Evolutionary conservation across 2,329 filamentous ascomycete genomes (phyloP), one percentile per base, ranked within the genome.

Genomic region (Juglanconis juglandina): DNA sequence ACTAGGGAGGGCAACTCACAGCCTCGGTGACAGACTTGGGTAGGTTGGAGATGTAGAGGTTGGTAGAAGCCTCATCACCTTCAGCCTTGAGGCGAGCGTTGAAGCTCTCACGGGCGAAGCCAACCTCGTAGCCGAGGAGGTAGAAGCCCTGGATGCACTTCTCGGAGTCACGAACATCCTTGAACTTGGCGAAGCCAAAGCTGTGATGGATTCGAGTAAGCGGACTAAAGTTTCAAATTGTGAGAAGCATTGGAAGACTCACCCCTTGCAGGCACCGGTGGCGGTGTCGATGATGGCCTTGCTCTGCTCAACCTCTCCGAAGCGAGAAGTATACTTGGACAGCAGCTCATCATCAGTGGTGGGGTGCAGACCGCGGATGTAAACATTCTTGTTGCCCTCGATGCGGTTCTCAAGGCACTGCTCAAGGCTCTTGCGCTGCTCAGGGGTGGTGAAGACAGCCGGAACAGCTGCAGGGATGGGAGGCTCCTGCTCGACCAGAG

Each of bases 251-350:
- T 48, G 51, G 11, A 8, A 49, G 11, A 77, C 83, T 69, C 78
- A 96, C 95, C 95, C 95, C 78, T 99, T 99, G 85, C 95, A 99
- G 65, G 92, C 88, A 62, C 92, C 91, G 53, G 92, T 96, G 67
- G 90, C 88, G 56, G 93, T 89, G 77, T 99, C 96, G 70, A 99
- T 96, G 77, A 99, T 99, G 13, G 96, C 95, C 81, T 99, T 99
- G 70, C 92, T 97, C 66, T 93, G 96, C 77, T 96, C 92, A 60
- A 99, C 95, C 63, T 89, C 87, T 47, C 95, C 96, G 71, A 98
- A 99, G 54, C 94, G 90, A 67, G 86, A 82, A 48, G 94, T 89
- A 77, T 95, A 98, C 48, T 82, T 81, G 68, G 90, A 84, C 17
- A 99, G 80, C 71, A 96, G 88, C 53, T 96, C 90, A 70, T 99